Base-by-base conservation (phyloP, 2,329 filamentous ascomycete genomes). In the Elsinoe ampelina region DNA sequence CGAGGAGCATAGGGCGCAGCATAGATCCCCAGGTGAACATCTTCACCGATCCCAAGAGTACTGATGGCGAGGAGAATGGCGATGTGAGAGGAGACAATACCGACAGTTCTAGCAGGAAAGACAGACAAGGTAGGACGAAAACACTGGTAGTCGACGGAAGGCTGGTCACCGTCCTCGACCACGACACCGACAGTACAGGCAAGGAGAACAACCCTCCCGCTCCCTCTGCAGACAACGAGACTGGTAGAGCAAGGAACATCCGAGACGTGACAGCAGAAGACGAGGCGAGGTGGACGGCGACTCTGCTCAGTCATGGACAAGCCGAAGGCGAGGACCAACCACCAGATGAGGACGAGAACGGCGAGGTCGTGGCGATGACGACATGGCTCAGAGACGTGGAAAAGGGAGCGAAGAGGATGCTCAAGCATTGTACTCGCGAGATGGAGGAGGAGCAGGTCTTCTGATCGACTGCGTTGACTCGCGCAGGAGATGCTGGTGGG, bases 281-380 rank as follows among this genome's bases (percentile, higher is more conserved):
- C 61, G 61, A 30, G 67, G 47, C 56, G 61, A 64, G 11, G 61
- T 61, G 20, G 41, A 62, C 61, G 62, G 7, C 68, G 54, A 0
- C 63, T 63, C 1, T 66, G 13, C 2, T 32, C 30, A 51, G 35
- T 20, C 4, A 13, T 1, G 30, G 20, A 19, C 15, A 30, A 10
- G 19, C 2, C 4, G 32, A 50, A 20, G 17, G 39, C 17, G 39
- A 22, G 26, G 26, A 30, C 26, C 4, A 30, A 8, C 2, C 3
- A 3, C 6, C 26, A 5, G 17, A 42, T 8, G 4, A 13, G 11
- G 17, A 22, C 5, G 15, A 13, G 30, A n/a, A 20, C 13, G 20
- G 41, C 17, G 41, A 10, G 4, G 17, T 35, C 5, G 32, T 19
- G 15, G 54, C 48, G 2, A 32, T 59, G 2, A 47, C 38, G 12